These are phyloP conservation scores for Ustilago cynodontis DNA, from an alignment of 1,284 basidiomycete species.

Conservation along the genomic window DNA sequence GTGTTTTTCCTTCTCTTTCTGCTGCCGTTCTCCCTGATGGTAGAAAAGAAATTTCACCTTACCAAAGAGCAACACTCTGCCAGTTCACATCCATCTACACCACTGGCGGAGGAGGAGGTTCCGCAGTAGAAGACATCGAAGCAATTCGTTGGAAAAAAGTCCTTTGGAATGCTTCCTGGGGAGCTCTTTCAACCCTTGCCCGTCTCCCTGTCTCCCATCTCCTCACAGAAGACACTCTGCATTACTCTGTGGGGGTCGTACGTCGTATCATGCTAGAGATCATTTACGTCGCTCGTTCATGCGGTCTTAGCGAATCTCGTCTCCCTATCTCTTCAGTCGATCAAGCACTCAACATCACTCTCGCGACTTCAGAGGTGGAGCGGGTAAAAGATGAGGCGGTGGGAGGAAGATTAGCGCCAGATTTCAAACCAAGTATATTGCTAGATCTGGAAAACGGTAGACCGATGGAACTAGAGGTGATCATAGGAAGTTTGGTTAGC, in stretches of 20 bases:
- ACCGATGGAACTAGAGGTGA: constrained; percentile 64
- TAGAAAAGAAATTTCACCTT: background rate
- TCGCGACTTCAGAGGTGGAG: constrained; percentile 17
- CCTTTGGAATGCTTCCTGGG: constrained; percentile 67
- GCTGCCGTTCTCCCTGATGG: constrained; percentile 1
- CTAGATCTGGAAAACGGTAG: constrained; percentile 61
- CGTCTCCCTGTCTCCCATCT: constrained; percentile 71
- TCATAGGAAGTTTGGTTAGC: constrained; percentile 54
- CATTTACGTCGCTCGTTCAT: constrained; percentile 70
- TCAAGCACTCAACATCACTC: constrained; percentile 50
- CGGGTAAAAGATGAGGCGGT: constrained; percentile 5
- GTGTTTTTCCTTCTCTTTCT: constrained; percentile 60
- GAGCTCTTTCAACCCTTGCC: constrained; percentile 70
- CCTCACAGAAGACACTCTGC: constrained; percentile 63
- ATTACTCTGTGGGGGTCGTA: constrained; percentile 70
- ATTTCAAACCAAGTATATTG: constrained; percentile 65
- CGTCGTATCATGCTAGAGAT: constrained; percentile 71
- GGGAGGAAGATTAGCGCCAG: constrained; percentile 19
- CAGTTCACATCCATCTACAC: constrained; percentile 69
- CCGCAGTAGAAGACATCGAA: constrained; percentile 72
- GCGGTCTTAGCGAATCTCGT: constrained; percentile 49
- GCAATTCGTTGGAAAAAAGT: constrained; percentile 73
- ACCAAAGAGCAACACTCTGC: constrained; percentile 65
- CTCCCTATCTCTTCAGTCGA: constrained; percentile 55
- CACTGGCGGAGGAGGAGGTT: constrained; percentile 70